A percentile compares a stretch with the other conserved stretches of the same genome.
Evolutionary conservation across 257 asterid species (phyloP).

Genomic region (Solanum chilense): DNA sequence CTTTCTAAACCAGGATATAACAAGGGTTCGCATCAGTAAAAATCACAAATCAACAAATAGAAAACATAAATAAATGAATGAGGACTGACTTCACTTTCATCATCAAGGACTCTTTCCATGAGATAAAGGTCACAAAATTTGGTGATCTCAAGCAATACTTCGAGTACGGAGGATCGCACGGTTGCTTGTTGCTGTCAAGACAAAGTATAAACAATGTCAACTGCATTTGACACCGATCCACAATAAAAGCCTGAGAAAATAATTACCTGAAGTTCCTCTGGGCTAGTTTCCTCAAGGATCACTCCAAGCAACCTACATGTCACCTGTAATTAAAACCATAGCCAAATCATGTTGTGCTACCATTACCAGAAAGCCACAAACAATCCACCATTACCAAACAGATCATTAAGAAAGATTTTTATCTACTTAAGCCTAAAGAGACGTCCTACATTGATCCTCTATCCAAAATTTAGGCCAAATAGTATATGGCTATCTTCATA

Average conservation of each 20-base stretch:
- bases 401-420: background rate
- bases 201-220: background rate
- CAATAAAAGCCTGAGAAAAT: background rate
- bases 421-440: background rate
- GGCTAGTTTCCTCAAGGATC: slow-evolving; percentile 70
- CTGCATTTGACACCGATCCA: slow-evolving; percentile 1
- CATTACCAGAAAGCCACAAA: background rate
- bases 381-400: background rate
- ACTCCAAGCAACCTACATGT: slow-evolving; percentile 80
- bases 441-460: background rate
- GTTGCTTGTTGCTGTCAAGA: slow-evolving; percentile 81
- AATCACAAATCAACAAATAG: background rate
- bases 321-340: slow-evolving; percentile 30
- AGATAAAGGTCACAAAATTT: slow-evolving; percentile 91
- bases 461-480: background rate
- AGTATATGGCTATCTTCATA: background rate
- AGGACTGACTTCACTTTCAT: slow-evolving; percentile 65
- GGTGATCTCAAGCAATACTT: slow-evolving; percentile 82
- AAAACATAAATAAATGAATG: background rate
- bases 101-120: slow-evolving; percentile 94
- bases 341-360: background rate
- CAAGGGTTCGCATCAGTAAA: background rate
- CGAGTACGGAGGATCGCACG: slow-evolving; percentile 70
- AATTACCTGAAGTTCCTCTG: slow-evolving; percentile 87
- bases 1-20: background rate